A percentile compares a stretch with the other conserved stretches of the same genome.
phyloP scores from a whole-genome alignment of 331 rosid genomes.

The Pyrus hybrid region DNA sequence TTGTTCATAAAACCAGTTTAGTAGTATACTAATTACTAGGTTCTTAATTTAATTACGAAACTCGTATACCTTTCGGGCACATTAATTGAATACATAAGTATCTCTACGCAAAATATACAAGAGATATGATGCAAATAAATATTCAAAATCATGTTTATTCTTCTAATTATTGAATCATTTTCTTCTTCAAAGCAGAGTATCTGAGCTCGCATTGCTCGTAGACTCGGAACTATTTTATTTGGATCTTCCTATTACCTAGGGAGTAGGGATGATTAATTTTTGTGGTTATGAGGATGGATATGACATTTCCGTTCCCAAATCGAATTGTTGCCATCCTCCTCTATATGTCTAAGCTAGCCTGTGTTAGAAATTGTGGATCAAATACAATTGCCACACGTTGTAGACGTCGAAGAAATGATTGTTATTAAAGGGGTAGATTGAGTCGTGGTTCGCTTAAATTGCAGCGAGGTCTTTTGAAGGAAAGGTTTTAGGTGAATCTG shows the following conservation, averaged over 20 bases:
- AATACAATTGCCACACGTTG: too few species aligned
- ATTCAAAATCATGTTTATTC: not conserved
- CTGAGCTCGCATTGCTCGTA: not conserved
- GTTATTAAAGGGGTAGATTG: too few species aligned
- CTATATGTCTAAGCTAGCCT: too few species aligned
- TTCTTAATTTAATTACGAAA: not conserved
- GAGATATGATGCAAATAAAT: not conserved
- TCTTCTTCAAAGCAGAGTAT: not conserved
- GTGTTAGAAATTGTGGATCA: too few species aligned
- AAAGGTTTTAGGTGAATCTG: not conserved
- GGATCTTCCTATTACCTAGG: not conserved
- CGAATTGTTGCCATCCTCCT: too few species aligned
- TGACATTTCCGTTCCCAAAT: too few species aligned
- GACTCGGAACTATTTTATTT: not conserved
- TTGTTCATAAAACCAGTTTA: slow-evolving; percentile 14
- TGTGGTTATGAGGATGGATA: too few species aligned
- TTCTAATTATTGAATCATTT: not conserved
- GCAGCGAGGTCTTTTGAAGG: not conserved
- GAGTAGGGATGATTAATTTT: too few species aligned
- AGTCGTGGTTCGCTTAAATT: too few species aligned
- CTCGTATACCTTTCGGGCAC: not conserved
- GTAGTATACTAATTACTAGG: not conserved
- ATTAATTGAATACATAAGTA: too few species aligned
- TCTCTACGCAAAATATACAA: not conserved
- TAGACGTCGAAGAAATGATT: too few species aligned